phyloP scores from a whole-genome alignment of 1,284 basidiomycete genomes.

The Lignosus rhinocerotis region DNA sequence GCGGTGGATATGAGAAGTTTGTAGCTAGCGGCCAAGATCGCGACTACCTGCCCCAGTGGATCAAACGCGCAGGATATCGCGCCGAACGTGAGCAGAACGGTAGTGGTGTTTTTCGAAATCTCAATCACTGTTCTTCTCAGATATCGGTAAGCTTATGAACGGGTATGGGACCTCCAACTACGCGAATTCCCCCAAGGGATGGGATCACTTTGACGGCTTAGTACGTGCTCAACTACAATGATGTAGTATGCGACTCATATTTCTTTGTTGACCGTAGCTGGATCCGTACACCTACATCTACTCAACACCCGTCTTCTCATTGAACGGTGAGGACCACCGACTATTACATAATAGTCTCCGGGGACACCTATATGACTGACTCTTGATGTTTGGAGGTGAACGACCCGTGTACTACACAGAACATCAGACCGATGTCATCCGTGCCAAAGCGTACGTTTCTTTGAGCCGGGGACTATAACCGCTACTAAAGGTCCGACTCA shows the following conservation, averaged over 20 bases:
- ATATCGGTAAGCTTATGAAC: constrained; percentile 3
- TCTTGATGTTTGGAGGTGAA: not conserved
- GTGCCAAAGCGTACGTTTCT: not conserved
- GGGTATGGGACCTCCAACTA: not conserved
- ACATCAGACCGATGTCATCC: not conserved
- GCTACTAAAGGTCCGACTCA: not conserved
- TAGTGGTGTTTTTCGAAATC: not conserved
- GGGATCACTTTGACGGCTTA: not conserved
- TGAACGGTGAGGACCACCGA: not conserved
- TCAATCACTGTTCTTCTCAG: not conserved
- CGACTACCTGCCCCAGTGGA: not conserved
- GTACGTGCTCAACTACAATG: not conserved
- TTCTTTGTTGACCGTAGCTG: not conserved
- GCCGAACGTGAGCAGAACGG: not conserved
- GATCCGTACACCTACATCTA: not conserved
- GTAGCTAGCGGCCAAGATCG: not conserved
- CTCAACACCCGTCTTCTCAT: not conserved
- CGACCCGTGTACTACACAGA: not conserved
- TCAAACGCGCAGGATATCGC: not conserved
- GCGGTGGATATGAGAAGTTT: not conserved
- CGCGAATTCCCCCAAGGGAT: not conserved
- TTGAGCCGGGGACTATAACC: not conserved
- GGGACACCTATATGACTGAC: too few species aligned
- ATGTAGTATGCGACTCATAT: too few species aligned
- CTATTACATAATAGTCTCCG: not conserved